Evolutionary conservation across 1,139 yeast species (phyloP).

Genomic region (Diutina ranongensis): DNA sequence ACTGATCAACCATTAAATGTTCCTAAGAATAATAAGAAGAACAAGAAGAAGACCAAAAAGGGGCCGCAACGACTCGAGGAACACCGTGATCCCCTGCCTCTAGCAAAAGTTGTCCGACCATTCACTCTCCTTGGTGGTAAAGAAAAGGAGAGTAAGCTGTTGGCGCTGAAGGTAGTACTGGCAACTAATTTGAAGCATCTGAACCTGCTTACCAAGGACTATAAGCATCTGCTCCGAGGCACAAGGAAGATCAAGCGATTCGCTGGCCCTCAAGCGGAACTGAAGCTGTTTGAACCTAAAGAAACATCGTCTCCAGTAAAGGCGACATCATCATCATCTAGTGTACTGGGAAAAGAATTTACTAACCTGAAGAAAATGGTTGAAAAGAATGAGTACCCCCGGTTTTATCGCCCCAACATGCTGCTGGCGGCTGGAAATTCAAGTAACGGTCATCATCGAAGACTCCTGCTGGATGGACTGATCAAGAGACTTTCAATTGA

Average conservation of each 20-base stretch:
- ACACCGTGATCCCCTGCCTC: not conserved
- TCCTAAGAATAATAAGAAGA: conserved; percentile 15
- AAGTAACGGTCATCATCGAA: not conserved
- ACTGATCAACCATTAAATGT: conserved; percentile 27
- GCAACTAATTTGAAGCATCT: not conserved
- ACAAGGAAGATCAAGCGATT: conserved; percentile 5
- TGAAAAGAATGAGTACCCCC: not conserved
- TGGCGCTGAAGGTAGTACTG: not conserved
- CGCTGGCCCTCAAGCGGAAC: conserved; percentile 1
- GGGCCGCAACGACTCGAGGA: not conserved
- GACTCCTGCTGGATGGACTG: not conserved
- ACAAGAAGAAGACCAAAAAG: conserved; percentile 18
- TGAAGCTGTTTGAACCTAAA: conserved; percentile 4
- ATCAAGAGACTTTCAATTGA: not conserved
- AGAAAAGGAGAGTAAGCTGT: not conserved
- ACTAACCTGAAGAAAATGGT: not conserved
- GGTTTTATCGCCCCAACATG: conserved; percentile 4
- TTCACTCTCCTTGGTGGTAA: not conserved
- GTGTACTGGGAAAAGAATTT: too few species aligned
- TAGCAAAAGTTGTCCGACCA: not conserved
- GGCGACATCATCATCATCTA: too few species aligned
- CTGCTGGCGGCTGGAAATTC: not conserved
- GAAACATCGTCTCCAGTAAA: not conserved
- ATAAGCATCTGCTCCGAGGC: conserved; percentile 3
- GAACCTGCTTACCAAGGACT: not conserved